Conservation (phyloP, 441 rosid genomes). For the Rhodomyrtus psidioides region DNA sequence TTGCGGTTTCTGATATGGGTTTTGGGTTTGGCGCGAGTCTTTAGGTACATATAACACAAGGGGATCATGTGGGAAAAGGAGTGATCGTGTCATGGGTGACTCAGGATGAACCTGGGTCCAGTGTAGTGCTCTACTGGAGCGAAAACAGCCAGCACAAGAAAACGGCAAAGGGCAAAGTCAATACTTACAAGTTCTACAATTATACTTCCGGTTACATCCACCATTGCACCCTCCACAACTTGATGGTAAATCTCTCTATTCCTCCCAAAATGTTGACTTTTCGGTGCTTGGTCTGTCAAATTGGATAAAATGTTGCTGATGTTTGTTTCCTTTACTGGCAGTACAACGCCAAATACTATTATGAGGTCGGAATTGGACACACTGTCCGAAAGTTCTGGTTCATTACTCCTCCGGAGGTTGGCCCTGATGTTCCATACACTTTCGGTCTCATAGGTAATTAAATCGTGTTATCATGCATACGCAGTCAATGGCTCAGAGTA, state of each 20-base stretch:
- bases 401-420: slow-evolving; percentile 68
- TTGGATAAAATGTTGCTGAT: not conserved
- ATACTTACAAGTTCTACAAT: slow-evolving; percentile 41
- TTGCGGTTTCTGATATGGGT: not conserved
- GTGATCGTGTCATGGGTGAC: slow-evolving; percentile 95
- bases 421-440: slow-evolving; percentile 80
- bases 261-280: not conserved
- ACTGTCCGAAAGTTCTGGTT: slow-evolving; percentile 60
- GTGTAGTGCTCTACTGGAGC: slow-evolving; percentile 56
- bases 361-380: slow-evolving; percentile 48
- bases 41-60: slow-evolving; percentile 21
- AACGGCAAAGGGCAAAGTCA: slow-evolving; percentile 36
- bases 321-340: slow-evolving; percentile 15
- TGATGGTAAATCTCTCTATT: slow-evolving; percentile 37
- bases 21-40: not conserved
- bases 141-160: slow-evolving; percentile 25
- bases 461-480: not conserved
- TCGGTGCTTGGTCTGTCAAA: not conserved
- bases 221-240: slow-evolving; percentile 56
- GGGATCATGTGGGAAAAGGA: slow-evolving; percentile 65
- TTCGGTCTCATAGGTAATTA: slow-evolving; percentile 80
- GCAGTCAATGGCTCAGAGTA: not conserved
- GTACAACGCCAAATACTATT: slow-evolving; percentile 63
- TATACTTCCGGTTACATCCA: slow-evolving; percentile 84
- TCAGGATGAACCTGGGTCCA: slow-evolving; percentile 47